A percentile compares a stretch with the other conserved stretches of the same genome.
Conservation (phyloP, 1,284 basidiomycete genomes). For the Takashimella tepidaria region DNA sequence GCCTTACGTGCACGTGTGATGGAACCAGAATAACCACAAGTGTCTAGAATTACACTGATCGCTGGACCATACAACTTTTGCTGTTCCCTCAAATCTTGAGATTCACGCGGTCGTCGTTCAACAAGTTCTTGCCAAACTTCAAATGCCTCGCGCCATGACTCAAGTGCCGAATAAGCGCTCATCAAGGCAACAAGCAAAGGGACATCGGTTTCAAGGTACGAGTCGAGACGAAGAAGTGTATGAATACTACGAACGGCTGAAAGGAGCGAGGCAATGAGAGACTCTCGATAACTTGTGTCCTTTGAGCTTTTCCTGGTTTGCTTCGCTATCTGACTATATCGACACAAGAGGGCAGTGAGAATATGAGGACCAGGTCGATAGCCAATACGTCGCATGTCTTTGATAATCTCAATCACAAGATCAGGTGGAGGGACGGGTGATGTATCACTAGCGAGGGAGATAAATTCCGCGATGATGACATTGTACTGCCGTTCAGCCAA, state of each 20-base stretch:
- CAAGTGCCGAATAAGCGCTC: slow-evolving; percentile 71
- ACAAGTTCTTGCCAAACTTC: slow-evolving; percentile 74
- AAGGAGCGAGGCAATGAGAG: slow-evolving; percentile 20
- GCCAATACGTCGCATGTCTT: slow-evolving; percentile 72
- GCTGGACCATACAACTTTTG: slow-evolving; percentile 54
- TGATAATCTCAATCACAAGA: slow-evolving; percentile 70
- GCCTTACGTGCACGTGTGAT: slow-evolving; percentile 55
- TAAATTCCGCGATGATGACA: slow-evolving; percentile 60
- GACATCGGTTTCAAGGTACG: slow-evolving; percentile 66
- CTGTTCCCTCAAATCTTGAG: slow-evolving; percentile 7
- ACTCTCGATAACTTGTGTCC: neutral
- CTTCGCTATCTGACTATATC: slow-evolving; percentile 37
- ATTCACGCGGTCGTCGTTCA: slow-evolving; percentile 50
- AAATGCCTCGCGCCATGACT: slow-evolving; percentile 64
- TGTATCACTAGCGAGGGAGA: slow-evolving; percentile 53
- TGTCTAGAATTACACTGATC: slow-evolving; percentile 77
- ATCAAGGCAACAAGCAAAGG: slow-evolving; percentile 81
- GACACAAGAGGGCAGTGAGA: slow-evolving; percentile 66
- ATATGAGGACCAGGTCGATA: slow-evolving; percentile 57
- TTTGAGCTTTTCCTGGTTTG: neutral
- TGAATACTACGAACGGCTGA: slow-evolving; percentile 63
- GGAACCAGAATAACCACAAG: slow-evolving; percentile 62
- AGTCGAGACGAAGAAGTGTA: slow-evolving; percentile 70
- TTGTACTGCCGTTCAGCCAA: slow-evolving; percentile 59
- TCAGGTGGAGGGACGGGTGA: slow-evolving; percentile 55